Percentiles rank a stretch among this genome's conserved stretches.
Evolutionary conservation across 1,284 basidiomycete genomes (phyloP).

Genomic region (Quambalaria eucalypti): DNA sequence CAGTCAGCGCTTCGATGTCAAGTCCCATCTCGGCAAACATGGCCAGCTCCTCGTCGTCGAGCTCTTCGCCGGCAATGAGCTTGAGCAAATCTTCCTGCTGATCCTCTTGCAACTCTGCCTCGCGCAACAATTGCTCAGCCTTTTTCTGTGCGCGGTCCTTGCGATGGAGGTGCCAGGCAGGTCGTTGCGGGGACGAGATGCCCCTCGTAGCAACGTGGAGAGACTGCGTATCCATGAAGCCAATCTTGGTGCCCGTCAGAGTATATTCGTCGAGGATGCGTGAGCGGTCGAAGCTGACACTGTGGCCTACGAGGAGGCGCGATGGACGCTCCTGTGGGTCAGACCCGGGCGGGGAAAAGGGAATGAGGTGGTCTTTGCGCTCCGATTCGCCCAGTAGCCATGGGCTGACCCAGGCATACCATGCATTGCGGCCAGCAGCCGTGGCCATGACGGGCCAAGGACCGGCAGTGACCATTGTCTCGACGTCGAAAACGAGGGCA

Average conservation of each 20-base stretch:
- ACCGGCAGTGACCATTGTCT: conserved; percentile 76
- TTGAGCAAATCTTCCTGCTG: conserved; percentile 27
- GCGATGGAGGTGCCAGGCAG: conserved; percentile 77
- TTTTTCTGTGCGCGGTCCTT: conserved; percentile 55
- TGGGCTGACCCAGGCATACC: conserved; percentile 95
- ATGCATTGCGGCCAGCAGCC: conserved; percentile 69
- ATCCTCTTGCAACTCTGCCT: conserved; percentile 33
- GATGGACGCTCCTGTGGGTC: conserved; percentile 37
- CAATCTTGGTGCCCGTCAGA: conserved; percentile 60
- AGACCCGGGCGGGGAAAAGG: conserved; percentile 54
- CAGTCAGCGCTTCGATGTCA: conserved; percentile 17
- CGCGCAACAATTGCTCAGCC: conserved; percentile 49
- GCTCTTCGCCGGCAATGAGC: conserved; percentile 14
- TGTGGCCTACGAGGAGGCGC: conserved; percentile 79
- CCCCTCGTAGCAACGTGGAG: conserved; percentile 89
- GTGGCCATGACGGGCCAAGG: conserved; percentile 82
- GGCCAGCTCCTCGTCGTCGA: conserved; percentile 44
- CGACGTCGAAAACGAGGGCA: conserved; percentile 82
- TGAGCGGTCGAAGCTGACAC: conserved; percentile 86
- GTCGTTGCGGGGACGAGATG: conserved; percentile 87
- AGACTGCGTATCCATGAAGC: conserved; percentile 91
- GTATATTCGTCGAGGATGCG: conserved; percentile 77
- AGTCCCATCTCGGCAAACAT: conserved; percentile 12
- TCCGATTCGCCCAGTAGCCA: conserved; percentile 68
- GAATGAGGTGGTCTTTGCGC: conserved; percentile 62